Base-by-base conservation (phyloP, 1,139 yeast genomes). In the Saccharomyces hybrid region DNA sequence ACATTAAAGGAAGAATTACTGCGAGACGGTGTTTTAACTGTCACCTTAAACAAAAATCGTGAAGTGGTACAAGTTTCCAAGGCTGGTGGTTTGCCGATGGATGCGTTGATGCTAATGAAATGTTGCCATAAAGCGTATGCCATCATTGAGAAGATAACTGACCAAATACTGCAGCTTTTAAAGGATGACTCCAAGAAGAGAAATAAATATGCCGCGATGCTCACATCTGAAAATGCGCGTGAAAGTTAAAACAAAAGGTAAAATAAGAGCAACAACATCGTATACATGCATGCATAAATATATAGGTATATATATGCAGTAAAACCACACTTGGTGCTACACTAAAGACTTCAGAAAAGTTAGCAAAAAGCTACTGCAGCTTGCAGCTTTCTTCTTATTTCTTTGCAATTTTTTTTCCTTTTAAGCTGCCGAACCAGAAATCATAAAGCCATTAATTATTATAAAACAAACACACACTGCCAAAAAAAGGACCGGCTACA, bases 1-100 rank as follows among this genome's bases (percentile, higher is more conserved):
- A 83, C 84, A 21, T 75, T 82, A 52, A 78, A 81, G 54, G 99
- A 93, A 70, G 97, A 91, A 66, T 70, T 78, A 24, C 72, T 90
- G 27, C 77, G 95, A 57, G 87, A 85, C 55, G 96, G 97, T 31
- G 80, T 81, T 12, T 76, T 93, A 71, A 88, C 95, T 1, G 82
- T 93, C 28, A 90, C 99, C 0, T 73, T 91, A 57, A 93, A 93
- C 70, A 88, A 88, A 64, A 93, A 91, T 69, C 79, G 95, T 62
- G 99, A 93, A 65, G 75, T 93, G 19, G 89, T 96, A 53, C 99
- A 93, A 69, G 77, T 95, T 47, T 80, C 88, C 51, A 93, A 93
- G 66, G 87, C 90, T 48, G 99, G 99, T 51, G 97, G 98, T 0
- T 75, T 88, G 50, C 87, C 95, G 1, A 82, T 93, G 61, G 93